Base-by-base conservation (phyloP, 805 yeast genomes). In the Isabelozyma heimii region DNA sequence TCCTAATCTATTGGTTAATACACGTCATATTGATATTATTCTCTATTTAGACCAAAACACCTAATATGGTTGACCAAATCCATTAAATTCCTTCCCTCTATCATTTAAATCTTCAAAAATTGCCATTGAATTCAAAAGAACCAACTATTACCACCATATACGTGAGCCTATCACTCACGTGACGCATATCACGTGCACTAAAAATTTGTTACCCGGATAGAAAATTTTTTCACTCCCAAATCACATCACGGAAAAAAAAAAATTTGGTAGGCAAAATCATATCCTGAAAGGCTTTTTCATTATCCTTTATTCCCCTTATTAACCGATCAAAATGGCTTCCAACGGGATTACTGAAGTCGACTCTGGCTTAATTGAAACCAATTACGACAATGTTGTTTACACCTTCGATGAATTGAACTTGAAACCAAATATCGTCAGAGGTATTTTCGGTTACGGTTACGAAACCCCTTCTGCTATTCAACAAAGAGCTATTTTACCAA, bases 361-460 rank as follows among this genome's bases (percentile, higher is more conserved):
- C 74, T 75, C 90, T 69, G 83, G 83, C 71, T 82, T 82, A 70
- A 91, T 92, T 70, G 92, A 88, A 80, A 78, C 97, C 77, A 92
- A 92, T 87, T 90, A 91, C 84, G 97, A 91, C 82, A 90, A 91
- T 72, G 91, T 89, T 68, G 75, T 74, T 53, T 67, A 76, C 70
- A 67, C 84, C 37, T 87, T 88, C 72, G 94, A 87, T 58, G 91
- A 81, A 55, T 80, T 87, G 74, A 79, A 84, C 73, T 73, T 87
- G 61, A 86, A 87, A 72, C 87, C 84, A 55, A 80, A 75, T 62
- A 82, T 86, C 61, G 80, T 85, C 56, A 83, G 90, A 79, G 89
- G 94, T 53, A 84, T 87, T 47, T 87, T 85, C 65, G 86, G 84
- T 57, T 86, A 87, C 69, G 95, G 95, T 52, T 87, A 84, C 69